These are phyloP conservation scores for Euphorbia pulcherrima DNA, from an alignment of 345 rosid species.

Conservation along the genomic window DNA sequence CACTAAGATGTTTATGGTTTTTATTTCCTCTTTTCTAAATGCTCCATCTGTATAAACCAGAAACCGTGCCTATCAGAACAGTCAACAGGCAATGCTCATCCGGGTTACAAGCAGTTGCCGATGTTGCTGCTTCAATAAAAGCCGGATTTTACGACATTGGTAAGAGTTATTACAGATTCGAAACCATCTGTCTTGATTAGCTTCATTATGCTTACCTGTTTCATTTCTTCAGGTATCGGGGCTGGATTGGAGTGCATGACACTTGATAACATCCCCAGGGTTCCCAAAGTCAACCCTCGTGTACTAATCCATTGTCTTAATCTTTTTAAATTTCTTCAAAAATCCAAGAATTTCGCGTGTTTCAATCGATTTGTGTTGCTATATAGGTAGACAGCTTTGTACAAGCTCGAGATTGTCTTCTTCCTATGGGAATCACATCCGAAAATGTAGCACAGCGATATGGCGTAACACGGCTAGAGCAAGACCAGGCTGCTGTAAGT, in stretches of 20 bases:
- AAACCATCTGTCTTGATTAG: background rate
- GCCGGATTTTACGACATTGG: constrained; percentile 87
- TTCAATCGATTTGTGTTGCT: constrained; percentile 10
- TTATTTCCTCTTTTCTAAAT: background rate
- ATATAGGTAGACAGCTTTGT: constrained; percentile 54
- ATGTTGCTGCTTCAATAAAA: constrained; percentile 82
- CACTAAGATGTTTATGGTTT: too few relatives aligned
- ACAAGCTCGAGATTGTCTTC: constrained; percentile 84
- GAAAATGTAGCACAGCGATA: constrained; percentile 87
- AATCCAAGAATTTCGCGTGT: constrained; percentile 4
- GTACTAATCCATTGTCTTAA: constrained; percentile 33
- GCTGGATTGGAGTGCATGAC: constrained; percentile 96
- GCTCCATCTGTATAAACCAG: constrained; percentile 33
- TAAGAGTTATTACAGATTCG: constrained; percentile 18
- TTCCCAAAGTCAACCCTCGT: constrained; percentile 49
- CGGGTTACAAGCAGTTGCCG: constrained; percentile 89
- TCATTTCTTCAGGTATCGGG: constrained; percentile 55
- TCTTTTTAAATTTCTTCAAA: background rate
- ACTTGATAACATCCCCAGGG: constrained; percentile 28
- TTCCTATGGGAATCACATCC: constrained; percentile 94
- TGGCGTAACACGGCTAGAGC: constrained; percentile 79
- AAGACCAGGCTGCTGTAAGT: constrained; percentile 86
- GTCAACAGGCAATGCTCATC: constrained; percentile 97
- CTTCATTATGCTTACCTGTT: constrained; percentile 8
- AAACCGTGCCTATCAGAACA: constrained; percentile 74